These are phyloP conservation scores for Clavaria fumosa DNA, from an alignment of 768 basidiomycete species.

Conservation along the genomic window DNA sequence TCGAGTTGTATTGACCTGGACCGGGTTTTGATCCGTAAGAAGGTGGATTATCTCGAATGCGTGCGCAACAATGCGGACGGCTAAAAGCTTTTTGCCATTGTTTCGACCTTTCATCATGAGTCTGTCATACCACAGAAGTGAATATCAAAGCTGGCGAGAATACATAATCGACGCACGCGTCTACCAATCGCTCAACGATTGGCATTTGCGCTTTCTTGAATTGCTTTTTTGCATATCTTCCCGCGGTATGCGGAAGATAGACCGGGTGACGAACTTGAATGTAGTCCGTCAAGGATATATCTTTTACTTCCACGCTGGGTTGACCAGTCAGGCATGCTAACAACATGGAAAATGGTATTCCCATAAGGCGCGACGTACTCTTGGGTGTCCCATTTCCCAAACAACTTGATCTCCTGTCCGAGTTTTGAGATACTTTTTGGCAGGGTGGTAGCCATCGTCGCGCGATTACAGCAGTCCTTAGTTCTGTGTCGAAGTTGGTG, in stretches of 20 bases:
- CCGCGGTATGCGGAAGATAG: conserved; percentile 96
- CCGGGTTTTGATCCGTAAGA: conserved; percentile 99
- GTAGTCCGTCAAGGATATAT: conserved; percentile 98
- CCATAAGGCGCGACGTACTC: conserved; percentile 49
- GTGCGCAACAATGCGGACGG: conserved; percentile 98
- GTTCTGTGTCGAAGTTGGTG: no score
- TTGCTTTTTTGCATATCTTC: conserved; percentile 98
- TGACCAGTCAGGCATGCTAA: not conserved
- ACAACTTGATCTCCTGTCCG: conserved; percentile 84
- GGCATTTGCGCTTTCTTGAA: conserved; percentile 99
- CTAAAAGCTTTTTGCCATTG: conserved; percentile 98
- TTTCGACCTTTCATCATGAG: conserved; percentile 99
- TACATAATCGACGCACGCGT: conserved; percentile 46
- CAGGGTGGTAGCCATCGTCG: conserved; percentile 53
- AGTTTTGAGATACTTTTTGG: conserved; percentile 72
- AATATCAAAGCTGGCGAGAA: not conserved
- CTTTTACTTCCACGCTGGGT: conserved; percentile 97
- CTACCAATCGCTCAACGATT: conserved; percentile 97
- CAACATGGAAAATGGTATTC: not conserved
- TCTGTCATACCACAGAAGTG: conserved; percentile 24
- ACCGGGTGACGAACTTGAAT: conserved; percentile 98
- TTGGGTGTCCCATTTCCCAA: conserved; percentile 97
- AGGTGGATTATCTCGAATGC: conserved; percentile 99
- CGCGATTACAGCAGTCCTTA: no score
- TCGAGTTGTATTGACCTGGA: no score